Evolutionary conservation across 1,284 basidiomycete species (phyloP).

Genomic region (Naganishia albida): DNA sequence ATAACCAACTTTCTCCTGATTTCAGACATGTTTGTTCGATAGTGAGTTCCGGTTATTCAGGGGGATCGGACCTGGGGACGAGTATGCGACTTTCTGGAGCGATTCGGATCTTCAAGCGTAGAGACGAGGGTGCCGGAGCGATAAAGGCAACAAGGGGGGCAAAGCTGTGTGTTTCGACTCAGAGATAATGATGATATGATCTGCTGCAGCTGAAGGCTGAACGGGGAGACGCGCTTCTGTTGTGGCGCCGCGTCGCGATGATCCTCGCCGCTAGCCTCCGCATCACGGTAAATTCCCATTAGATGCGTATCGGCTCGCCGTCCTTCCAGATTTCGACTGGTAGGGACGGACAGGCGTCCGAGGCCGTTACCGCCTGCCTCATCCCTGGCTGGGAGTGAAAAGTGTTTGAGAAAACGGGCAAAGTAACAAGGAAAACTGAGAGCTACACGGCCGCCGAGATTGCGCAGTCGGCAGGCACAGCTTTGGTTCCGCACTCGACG

Average conservation of each 20-base stretch:
- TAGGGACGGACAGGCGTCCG: too few relatives aligned
- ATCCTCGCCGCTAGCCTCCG: neutral
- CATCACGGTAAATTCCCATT: neutral
- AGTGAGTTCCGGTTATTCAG: neutral
- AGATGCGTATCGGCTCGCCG: too few relatives aligned
- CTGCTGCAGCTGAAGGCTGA: neutral
- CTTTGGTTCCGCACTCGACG: constrained; percentile 6
- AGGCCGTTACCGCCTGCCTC: too few relatives aligned
- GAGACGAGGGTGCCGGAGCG: neutral
- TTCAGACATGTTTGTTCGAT: constrained; percentile 38
- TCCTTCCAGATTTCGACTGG: too few relatives aligned
- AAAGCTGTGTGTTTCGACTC: too few relatives aligned
- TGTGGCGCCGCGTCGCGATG: constrained; percentile 13
- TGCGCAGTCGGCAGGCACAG: constrained; percentile 18
- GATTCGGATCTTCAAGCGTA: too few relatives aligned
- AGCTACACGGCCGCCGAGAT: neutral
- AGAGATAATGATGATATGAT: neutral
- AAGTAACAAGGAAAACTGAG: neutral
- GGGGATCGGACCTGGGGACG: too few relatives aligned
- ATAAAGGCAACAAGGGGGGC: constrained; percentile 1
- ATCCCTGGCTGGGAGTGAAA: too few relatives aligned
- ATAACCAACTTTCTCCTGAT: constrained; percentile 56
- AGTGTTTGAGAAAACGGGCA: neutral
- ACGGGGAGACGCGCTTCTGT: constrained; percentile 12
- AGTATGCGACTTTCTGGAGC: too few relatives aligned